Evolutionary conservation across 495 filamentous ascomycete species (phyloP).

Genomic region (Lophiostoma macrostomum): DNA sequence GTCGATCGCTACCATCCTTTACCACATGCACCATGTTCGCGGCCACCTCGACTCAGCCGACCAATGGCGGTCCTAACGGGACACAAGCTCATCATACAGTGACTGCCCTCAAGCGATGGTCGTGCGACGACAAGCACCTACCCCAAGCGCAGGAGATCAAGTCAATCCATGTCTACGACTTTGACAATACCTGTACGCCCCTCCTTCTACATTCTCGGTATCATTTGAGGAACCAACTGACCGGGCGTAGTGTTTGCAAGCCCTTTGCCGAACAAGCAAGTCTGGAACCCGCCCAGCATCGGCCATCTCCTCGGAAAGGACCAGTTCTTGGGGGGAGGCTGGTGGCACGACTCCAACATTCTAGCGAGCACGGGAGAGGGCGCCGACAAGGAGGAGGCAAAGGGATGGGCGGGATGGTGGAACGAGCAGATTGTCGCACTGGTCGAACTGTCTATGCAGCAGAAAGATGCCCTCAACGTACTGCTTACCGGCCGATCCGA

Average conservation of each 20-base stretch:
- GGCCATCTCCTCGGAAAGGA: constrained; percentile 72
- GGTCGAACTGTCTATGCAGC: constrained; percentile 75
- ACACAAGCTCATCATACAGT: constrained; percentile 50
- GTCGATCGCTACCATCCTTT: neutral
- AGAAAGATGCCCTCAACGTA: constrained; percentile 81
- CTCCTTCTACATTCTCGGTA: neutral
- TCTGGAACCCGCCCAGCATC: constrained; percentile 78
- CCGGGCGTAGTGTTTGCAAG: constrained; percentile 72
- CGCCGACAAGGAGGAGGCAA: constrained; percentile 73
- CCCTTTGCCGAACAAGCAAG: constrained; percentile 80
- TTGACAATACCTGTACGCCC: constrained; percentile 87
- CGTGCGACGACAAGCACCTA: constrained; percentile 65
- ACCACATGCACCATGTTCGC: constrained; percentile 10
- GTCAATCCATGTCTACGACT: constrained; percentile 92
- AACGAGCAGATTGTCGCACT: constrained; percentile 88
- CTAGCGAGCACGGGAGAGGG: constrained; percentile 85
- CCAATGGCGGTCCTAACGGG: constrained; percentile 3
- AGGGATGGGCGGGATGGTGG: constrained; percentile 94
- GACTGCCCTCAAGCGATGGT: constrained; percentile 79
- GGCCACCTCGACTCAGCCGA: constrained; percentile 6
- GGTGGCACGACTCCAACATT: constrained; percentile 93
- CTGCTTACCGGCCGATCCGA: constrained; percentile 88
- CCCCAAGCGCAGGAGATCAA: constrained; percentile 70
- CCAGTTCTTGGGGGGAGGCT: constrained; percentile 79
- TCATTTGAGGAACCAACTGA: neutral